Base-by-base conservation (phyloP, 371 early-diverging fungal genomes). In the Choanephora cucurbitarum region DNA sequence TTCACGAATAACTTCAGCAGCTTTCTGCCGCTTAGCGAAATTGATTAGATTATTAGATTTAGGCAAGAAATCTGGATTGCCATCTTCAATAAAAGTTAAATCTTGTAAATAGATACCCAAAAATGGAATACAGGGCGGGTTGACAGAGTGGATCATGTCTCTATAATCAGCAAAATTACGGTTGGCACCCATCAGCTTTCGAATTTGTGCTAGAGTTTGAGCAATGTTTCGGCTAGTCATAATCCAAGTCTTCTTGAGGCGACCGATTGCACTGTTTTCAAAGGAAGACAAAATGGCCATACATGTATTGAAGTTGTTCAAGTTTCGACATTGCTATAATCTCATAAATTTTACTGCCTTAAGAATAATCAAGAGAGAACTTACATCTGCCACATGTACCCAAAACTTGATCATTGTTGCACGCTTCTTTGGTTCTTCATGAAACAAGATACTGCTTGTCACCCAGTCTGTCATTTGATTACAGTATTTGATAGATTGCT, bases 111-210 rank as follows among this genome's bases (percentile, higher is more conserved):
- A 92, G 21, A 88, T 81, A 33, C 91, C 95, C 49, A 96, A 75
- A 67, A 94, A 95, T 0, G 97, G 97, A 15, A 96, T 87, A 59
- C 93, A 92, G 0, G 97, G 96, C 44, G 95, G 95, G 60, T 89
- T 90, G 57, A 86, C 87, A 5, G 85, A 81, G 58, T 91, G 90
- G 42, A 96, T 74, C 51, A 89, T 82, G 22, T 90, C 87, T 52
- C 96, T 90, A 66, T 96, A 96, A 42, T 80, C 83, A n/a, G 83
- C 72, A 69, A 91, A 95, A 66, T 94, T 96, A 60, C 86, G 85
- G 59, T 84, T 83, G n/a, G 91, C 81, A 49, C 85, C 84, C 86
- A 93, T 90, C 31, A 90, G 64, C 51, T 64, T 83, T 64, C 64
- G 88, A 60, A 60, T 74, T 24, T 71, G 62, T 15, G 62, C 54